phyloP scores from a whole-genome alignment of 2,329 filamentous ascomycete species.

The Penicillium sp. region DNA sequence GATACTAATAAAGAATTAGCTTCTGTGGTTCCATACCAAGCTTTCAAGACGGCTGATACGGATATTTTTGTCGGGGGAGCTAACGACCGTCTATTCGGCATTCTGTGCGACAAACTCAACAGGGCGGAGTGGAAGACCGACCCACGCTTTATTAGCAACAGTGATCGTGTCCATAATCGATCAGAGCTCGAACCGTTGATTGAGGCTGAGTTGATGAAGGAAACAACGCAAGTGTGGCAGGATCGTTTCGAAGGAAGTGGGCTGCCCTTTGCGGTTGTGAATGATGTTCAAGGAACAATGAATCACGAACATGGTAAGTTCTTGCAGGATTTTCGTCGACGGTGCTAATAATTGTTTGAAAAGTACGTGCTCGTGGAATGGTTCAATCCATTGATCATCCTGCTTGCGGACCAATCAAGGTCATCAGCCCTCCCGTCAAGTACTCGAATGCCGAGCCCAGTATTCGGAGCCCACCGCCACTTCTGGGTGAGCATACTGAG shows the following conservation, averaged over 20 bases:
- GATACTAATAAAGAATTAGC: conserved; percentile 53
- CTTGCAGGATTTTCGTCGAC: not conserved
- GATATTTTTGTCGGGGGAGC: conserved; percentile 65
- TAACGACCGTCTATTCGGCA: conserved; percentile 62
- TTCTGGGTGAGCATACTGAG: conserved; percentile 82
- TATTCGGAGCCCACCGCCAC: conserved; percentile 76
- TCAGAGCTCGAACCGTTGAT: conserved; percentile 75
- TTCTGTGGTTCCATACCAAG: conserved; percentile 92
- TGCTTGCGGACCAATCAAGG: conserved; percentile 77
- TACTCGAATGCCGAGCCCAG: conserved; percentile 79
- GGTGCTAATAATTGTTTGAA: conserved; percentile 1
- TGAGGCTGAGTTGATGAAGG: conserved; percentile 69
- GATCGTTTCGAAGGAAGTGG: conserved; percentile 81
- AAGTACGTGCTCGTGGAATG: conserved; percentile 77
- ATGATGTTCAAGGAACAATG: conserved; percentile 83
- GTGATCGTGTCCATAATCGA: conserved; percentile 65
- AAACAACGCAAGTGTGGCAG: conserved; percentile 87
- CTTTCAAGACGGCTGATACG: conserved; percentile 67
- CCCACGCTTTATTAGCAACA: conserved; percentile 59
- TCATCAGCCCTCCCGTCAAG: conserved; percentile 94
- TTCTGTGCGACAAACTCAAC: conserved; percentile 58
- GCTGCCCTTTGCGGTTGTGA: conserved; percentile 92
- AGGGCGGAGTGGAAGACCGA: conserved; percentile 61
- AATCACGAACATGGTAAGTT: conserved; percentile 76
- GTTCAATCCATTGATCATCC: conserved; percentile 83